Evolutionary conservation across 768 basidiomycete genomes (phyloP).

Genomic region (Amylocystis lapponica): DNA sequence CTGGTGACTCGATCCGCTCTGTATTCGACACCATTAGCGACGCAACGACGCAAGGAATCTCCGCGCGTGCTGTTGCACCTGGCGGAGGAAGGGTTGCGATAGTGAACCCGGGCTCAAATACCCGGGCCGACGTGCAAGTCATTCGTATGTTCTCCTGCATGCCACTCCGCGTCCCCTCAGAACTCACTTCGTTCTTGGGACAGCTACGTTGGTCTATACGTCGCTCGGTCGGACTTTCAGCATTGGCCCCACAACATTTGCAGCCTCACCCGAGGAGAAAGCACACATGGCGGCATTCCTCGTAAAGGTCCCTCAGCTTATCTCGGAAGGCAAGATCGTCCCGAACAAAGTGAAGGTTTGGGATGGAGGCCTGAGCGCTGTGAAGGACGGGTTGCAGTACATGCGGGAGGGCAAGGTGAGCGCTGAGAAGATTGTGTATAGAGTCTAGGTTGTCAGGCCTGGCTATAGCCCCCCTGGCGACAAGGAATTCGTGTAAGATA

Average conservation of each 20-base stretch:
- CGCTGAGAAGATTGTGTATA: slow-evolving; percentile 19
- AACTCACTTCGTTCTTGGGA: background rate
- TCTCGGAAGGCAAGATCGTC: slow-evolving; percentile 12
- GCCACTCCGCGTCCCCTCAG: background rate
- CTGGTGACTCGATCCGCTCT: slow-evolving; percentile 12
- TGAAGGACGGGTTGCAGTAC: slow-evolving; percentile 13
- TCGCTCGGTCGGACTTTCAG: slow-evolving; percentile 1
- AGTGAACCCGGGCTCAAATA: slow-evolving; percentile 4
- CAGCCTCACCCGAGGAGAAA: slow-evolving; percentile 5
- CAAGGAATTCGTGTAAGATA: too few relatives aligned
- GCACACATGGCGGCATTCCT: slow-evolving; percentile 7
- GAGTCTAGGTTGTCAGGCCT: too few relatives aligned
- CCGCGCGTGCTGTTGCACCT: slow-evolving; percentile 1
- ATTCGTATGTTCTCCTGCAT: slow-evolving; percentile 6
- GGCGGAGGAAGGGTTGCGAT: slow-evolving; percentile 8
- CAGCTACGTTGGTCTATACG: slow-evolving; percentile 4
- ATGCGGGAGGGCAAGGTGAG: slow-evolving; percentile 22
- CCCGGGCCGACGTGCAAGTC: slow-evolving; percentile 12
- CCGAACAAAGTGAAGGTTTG: slow-evolving; percentile 13
- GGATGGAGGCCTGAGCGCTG: slow-evolving; percentile 10
- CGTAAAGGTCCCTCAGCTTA: slow-evolving; percentile 7
- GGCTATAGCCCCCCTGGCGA: too few relatives aligned
- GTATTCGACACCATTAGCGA: slow-evolving; percentile 17
- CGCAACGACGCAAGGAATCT: slow-evolving; percentile 5
- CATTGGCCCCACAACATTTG: slow-evolving; percentile 1